Base-by-base conservation (phyloP, 2,329 filamentous ascomycete species). In the Calonectria pteridis region DNA sequence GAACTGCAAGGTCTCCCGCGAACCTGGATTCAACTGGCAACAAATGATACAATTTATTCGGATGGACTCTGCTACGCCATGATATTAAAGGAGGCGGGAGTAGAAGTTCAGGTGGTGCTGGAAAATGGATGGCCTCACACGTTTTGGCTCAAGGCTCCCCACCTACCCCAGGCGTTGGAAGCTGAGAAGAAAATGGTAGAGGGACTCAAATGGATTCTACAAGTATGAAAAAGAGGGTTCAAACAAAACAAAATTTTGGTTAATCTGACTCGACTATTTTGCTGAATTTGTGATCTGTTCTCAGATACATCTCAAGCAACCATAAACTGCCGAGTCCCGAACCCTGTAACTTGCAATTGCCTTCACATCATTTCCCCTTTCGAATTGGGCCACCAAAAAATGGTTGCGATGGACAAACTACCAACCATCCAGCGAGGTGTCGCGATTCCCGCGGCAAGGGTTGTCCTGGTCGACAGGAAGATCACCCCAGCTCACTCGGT, bases 31-130 rank as follows among this genome's bases (percentile, higher is more conserved):
- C 88, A 90, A 81, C 80, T 89, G 6, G 86, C 85, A 72, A 87
- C 86, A 11, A 89, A 89, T 67, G 88, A 90, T 74, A 84, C 85
- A 50, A 83, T 89, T 73, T 89, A 89, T 79, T 87, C 86, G 26
- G 88, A 90, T 78, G 88, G 88, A 13, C 74, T 88, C 11, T 89
- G 88, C 75, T 89, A 89, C 77, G 87, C 85, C 5, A 85, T 85
- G 78, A 78, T 83, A 4, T 78, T 90, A 72, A 81, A 79, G 50
- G 79, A 82, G 16, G 84, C 82, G 5, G 86, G 85, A 14, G 82
- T 85, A 0, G 82, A 85, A 16, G 85, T 88, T 0, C 82, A 78
- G 70, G 77, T 87, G 9, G 84, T 87, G 75, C 83, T 89, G 2
- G 83, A 88, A 33, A 73, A 77, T 68, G 88, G 88, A 11, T 89